Evolutionary conservation across 345 rosid species (phyloP), one percentile per base, ranked within the genome.

Genomic region (Pistacia integerrima): DNA sequence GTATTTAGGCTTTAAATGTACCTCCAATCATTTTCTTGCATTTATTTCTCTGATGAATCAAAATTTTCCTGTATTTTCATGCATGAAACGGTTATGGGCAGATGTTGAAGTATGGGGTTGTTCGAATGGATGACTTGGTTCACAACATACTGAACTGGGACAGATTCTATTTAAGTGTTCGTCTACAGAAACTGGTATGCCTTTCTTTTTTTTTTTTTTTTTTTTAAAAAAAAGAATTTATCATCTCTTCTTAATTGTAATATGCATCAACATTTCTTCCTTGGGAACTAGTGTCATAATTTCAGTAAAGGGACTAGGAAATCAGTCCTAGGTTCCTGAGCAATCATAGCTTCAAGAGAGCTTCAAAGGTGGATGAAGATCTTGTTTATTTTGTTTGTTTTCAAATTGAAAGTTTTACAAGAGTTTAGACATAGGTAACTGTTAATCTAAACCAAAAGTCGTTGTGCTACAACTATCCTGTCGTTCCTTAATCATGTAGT

Each of bases 61-160:
- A 54, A 51, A 12, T 30, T 51, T 69, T 74, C 25, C 67, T 69
- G 55, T 74, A 44, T 67, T 68, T 67, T 41, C 76, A 75, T 69
- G 60, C 48, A 66, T 65, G 49, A 69, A 78, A 70, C 38, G 57
- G 51, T 78, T 73, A 51, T 64, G 70, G 75, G 69, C 90, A 95
- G 98, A 85, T 87, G 88, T 82, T 90, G 58, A 96, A 96, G 82
- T 93, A 93, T 84, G 99, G 99, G 35, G 94, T 93, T 82, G 90
- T 91, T 76, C 86, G 93, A 69, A 91, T 89, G 93, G 77, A 92
- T 63, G 91, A 92, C 85, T 82, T 96, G 89, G 82, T 91, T 69
- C 83, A 87, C n/a, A 97, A 95, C 78, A 22, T 95, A 78, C 59
- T 87, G 44, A 82, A 82, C 64, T 92, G 98, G 98, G 84, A 95